Evolutionary conservation across 2,329 filamentous ascomycete genomes (phyloP), one percentile per base, ranked within the genome.

Genomic region (Bipolaris sorokiniana): DNA sequence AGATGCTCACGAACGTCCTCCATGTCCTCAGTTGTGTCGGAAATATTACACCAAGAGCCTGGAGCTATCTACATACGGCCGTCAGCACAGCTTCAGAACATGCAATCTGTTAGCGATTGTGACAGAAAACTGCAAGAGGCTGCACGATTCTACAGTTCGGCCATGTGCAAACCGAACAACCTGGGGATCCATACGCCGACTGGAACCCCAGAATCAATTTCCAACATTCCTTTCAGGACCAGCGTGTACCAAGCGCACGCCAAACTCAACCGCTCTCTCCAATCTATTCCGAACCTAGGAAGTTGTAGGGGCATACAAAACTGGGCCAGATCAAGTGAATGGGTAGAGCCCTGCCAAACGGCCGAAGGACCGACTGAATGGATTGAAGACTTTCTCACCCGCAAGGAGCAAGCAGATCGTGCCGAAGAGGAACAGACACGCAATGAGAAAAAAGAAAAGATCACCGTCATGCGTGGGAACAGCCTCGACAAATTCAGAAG

Each of bases 301-400:
- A 31, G 18, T 13, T 23, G 23, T 28, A 33, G 33, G 2, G n/a
- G 42, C 34, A 36, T 34, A n/a, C 18, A 51, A 16, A 11, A 44
- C 36, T 58, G 56, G 56, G 31, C 41, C 6, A 55, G 15, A 26
- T 49, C 47, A 26, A 50, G 41, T 28, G 51, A 55, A 41, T 58
- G 56, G 56, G 34, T 50, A 4, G 47, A 58, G 26, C 56, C 52
- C n/a, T 47, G 23, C 16, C n/a, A 36, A 26, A 44, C 46, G 1
- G n/a, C 15, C 3, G 28, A 53, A 22, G 54, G 45, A 10, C 36
- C 53, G 10, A 53, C 41, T 5, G 44, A 56, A 45, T 59, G 57
- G 57, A 59, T 59, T 7, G 57, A 59, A 45, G 57, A 52, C 23
- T 59, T 46, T 36, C 53, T 59, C 10, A 38, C 33, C 4, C 53